Percentiles rank a stretch among this genome's conserved stretches.
Evolutionary conservation across 2,329 filamentous ascomycete species (phyloP).

Genomic region (Fusarium denticulatum): DNA sequence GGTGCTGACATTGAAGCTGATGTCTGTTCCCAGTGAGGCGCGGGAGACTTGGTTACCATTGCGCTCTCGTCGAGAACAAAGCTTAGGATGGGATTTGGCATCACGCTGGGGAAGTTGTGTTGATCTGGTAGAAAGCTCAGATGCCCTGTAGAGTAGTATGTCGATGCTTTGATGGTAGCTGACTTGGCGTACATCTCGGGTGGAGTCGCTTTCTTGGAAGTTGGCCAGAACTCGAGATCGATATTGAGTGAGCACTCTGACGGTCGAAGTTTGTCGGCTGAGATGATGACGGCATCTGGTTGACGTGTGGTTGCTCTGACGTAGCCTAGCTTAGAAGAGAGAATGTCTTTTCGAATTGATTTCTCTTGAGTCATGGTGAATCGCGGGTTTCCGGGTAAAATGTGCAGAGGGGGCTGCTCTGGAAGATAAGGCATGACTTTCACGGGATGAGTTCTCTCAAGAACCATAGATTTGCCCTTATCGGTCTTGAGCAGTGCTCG

Average conservation of each 20-base stretch:
- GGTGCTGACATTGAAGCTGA: background rate
- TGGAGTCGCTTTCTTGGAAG: slow-evolving; percentile 5
- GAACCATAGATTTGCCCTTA: background rate
- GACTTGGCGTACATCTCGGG: slow-evolving; percentile 26
- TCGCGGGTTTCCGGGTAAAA: slow-evolving; percentile 4
- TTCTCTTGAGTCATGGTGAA: slow-evolving; percentile 28
- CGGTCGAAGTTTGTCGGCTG: slow-evolving; percentile 20
- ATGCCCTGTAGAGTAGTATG: slow-evolving; percentile 27
- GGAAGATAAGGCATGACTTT: slow-evolving; percentile 31
- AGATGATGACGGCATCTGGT: slow-evolving; percentile 24
- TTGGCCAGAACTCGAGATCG: slow-evolving; percentile 31
- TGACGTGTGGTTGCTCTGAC: slow-evolving; percentile 18
- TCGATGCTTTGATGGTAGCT: slow-evolving; percentile 21
- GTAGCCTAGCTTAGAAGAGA: slow-evolving; percentile 22
- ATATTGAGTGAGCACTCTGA: slow-evolving; percentile 9
- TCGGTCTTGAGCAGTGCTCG: background rate
- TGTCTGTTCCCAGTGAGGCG: background rate
- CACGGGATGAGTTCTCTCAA: slow-evolving; percentile 9
- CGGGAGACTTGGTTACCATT: background rate
- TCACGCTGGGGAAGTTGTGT: slow-evolving; percentile 6
- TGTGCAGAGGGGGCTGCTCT: slow-evolving; percentile 27
- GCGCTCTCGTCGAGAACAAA: slow-evolving; percentile 22
- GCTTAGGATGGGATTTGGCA: slow-evolving; percentile 17
- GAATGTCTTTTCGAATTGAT: slow-evolving; percentile 23
- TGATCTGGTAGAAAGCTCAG: slow-evolving; percentile 29